These are phyloP conservation scores for Syzygium oleosum DNA, from an alignment of 345 rosid genomes.

Conservation along the genomic window DNA sequence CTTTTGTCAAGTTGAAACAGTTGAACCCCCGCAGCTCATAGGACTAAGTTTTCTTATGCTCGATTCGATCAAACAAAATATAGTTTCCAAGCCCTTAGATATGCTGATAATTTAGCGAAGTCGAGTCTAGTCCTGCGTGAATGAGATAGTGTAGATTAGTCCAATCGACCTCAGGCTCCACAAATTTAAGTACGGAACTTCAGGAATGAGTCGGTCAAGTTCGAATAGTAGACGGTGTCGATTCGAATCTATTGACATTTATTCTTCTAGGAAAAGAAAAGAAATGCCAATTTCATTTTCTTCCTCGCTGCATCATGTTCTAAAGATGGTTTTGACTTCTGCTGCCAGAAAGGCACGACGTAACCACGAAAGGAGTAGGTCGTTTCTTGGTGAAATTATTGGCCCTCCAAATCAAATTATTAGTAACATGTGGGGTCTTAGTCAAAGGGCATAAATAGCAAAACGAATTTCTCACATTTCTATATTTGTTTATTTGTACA, in stretches of 20 bases:
- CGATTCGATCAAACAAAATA: neutral
- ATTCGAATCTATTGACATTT: neutral
- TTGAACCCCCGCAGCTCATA: neutral
- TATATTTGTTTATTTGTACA: neutral
- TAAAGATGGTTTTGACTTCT: neutral
- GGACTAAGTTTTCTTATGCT: neutral
- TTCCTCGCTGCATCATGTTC: neutral
- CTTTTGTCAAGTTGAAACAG: neutral
- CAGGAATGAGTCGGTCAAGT: neutral
- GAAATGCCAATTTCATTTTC: neutral
- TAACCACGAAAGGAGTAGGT: neutral
- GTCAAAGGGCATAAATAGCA: neutral
- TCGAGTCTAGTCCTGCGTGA: neutral
- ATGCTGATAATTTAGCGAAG: neutral
- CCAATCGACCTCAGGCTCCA: neutral
- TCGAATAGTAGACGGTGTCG: neutral
- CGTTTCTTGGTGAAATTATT: neutral
- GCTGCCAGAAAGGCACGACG: neutral
- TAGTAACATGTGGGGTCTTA: neutral
- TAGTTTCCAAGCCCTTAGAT: neutral
- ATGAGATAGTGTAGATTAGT: neutral
- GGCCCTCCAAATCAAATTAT: neutral
- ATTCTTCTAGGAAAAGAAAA: neutral
- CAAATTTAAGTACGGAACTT: neutral
- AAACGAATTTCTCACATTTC: neutral